Base-by-base conservation (phyloP, 73 alveolate species). In the Paramecium sonneborni region DNA sequence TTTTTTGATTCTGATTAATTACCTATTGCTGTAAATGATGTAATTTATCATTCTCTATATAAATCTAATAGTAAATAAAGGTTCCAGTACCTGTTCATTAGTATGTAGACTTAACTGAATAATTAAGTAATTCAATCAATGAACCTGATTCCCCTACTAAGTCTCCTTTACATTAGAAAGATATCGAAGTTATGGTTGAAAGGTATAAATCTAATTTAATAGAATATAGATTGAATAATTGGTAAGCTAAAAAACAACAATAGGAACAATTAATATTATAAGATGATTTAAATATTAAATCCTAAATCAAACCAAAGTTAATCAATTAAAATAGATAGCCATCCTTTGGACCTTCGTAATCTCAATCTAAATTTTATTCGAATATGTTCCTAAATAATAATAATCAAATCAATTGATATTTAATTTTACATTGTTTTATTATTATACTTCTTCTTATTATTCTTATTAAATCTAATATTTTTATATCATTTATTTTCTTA, bases 111-210 rank as follows among this genome's bases (percentile, higher is more conserved):
- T 79, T 79, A 23, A 41, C 90, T 24, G 74, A 79, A 6, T 46
- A 79, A 43, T 21, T 79, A 10, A 23, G 43, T n/a, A 30, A 44
- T 30, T 30, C 55, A 23, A 41, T 24, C n/a, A 43, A 79, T 43
- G 90, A 79, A 44, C 90, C 90, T 9, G 90, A 79, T 2, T 39
- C 90, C 4, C 90, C 90, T 43, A 14, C 55, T 0, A 79, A 79
- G 30, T 26, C 44, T 8, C 90, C 90, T 0, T 46, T 79, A 23
- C 41, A 79, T 20, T 26, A 79, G 26, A 79, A 79, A 44, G 90
- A 79, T 79, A 41, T 79, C 7, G 90, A 79, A 24, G 74, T 46
- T 0, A 79, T 79, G 90, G 74, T 79, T 9, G 90, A 79, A 43
- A 79, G 90, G 90, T 79, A 79, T 2, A 18, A 41, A 24, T 0